A percentile compares a stretch with the other conserved stretches of the same genome.
Conservation (phyloP, 441 rosid genomes). For the Capsella rubella region DNA sequence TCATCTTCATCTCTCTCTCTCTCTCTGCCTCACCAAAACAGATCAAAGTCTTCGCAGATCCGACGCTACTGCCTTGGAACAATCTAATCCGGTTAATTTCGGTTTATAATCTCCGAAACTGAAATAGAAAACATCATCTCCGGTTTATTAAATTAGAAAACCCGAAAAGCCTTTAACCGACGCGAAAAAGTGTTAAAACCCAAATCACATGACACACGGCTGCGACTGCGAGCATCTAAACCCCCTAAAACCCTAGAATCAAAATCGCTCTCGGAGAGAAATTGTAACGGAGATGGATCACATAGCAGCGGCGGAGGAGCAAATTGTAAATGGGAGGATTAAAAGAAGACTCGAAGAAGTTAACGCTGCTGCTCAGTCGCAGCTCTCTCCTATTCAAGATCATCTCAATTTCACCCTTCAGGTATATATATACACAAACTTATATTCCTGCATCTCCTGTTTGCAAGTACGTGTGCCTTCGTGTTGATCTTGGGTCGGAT, state of each 20-base stretch:
- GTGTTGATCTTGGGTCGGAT: neutral
- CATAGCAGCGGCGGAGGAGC: constrained; percentile 70
- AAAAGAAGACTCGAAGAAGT: constrained; percentile 71
- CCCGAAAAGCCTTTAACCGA: constrained; percentile 22
- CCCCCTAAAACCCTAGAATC: constrained; percentile 41
- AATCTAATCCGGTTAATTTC: constrained; percentile 29
- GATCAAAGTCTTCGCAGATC: constrained; percentile 25
- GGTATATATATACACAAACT: constrained; percentile 41
- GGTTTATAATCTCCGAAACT: constrained; percentile 4
- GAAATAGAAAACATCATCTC: constrained; percentile 1
- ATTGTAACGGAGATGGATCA: constrained; percentile 54
- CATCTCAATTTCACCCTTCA: constrained; percentile 94
- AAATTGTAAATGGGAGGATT: constrained; percentile 70
- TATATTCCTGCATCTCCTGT: neutral
- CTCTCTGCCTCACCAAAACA: constrained; percentile 9
- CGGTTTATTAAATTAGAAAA: neutral
- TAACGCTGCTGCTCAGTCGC: constrained; percentile 65
- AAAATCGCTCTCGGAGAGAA: constrained; percentile 25
- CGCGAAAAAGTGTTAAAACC: constrained; percentile 6
- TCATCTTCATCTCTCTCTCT: constrained; percentile 33
- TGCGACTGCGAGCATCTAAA: neutral
- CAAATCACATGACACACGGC: neutral
- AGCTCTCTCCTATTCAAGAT: constrained; percentile 82
- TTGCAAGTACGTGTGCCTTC: neutral
- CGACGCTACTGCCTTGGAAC: constrained; percentile 12